Base-by-base conservation (phyloP, 306 rosid genomes). In the Bauhinia variegata region DNA sequence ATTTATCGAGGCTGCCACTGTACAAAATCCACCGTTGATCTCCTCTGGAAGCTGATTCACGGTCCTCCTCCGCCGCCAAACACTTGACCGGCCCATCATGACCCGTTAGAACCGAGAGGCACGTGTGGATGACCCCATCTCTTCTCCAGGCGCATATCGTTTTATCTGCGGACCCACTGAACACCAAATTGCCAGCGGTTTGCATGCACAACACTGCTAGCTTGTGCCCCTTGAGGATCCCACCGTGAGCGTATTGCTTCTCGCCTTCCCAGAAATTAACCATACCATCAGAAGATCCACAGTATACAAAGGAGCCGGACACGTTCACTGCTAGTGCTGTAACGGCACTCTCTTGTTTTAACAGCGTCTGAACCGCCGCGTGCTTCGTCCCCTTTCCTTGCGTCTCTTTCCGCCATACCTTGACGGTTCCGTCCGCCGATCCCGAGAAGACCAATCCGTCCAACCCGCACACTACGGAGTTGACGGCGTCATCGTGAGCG, bases 1-100 rank as follows among this genome's bases (percentile, higher is more conserved):
- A 90, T 69, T 89, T 90, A 56, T 95, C 99, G 39, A 95, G 85
- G 66, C 99, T 95, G 11, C 99, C 99, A 63, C 97, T 90, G 47
- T 95, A 95, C 66, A 88, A 61, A 4, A 82, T 43, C 96, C 92
- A 95, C 57, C 90, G 78, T 10, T 19, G 67, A 6, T 81, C 86
- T 0, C 70, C 66, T 4, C 9, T 55, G 1, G 39, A 42, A 2
- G 47, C 43, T 28, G 75, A 1, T 3, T 80, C 84, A 10, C 44
- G 71, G 12, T 86, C 95, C 46, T 67, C 65, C 74, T 85, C 91
- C 31, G 85, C 92, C 1, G 97, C 91, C 52, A 95, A 65, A 61
- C 99, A 95, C 60, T 95, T 95, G 1, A 95, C 96, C 0, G 99
- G 97, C 1, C 97, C 99, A 0, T 78, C 81, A 12, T 95, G 97